Evolutionary conservation across 2,329 filamentous ascomycete species (phyloP).

Genomic region (Dichotomopilus funicola): DNA sequence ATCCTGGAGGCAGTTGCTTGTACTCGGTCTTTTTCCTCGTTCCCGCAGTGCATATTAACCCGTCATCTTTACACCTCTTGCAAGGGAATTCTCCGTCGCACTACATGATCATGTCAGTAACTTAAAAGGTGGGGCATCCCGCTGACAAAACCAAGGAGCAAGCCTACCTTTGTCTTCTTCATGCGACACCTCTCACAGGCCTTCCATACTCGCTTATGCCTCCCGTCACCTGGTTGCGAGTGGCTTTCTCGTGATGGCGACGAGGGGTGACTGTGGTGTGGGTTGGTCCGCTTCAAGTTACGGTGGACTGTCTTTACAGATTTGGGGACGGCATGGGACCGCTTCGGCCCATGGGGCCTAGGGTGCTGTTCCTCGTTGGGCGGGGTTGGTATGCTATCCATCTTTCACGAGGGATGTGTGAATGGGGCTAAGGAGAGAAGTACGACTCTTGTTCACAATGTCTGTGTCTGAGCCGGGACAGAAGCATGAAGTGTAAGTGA

Average conservation of each 20-base stretch:
- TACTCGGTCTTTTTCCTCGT: constrained; percentile 62
- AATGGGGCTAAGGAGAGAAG: not conserved
- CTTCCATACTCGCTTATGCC: constrained; percentile 61
- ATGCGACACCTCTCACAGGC: constrained; percentile 60
- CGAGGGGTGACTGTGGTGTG: constrained; percentile 30
- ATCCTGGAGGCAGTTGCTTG: constrained; percentile 59
- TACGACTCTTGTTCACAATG: constrained; percentile 1
- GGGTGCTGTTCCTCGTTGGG: constrained; percentile 40
- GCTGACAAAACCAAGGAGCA: too few relatives aligned
- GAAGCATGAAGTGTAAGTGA: too few relatives aligned
- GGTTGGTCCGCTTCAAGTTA: constrained; percentile 44
- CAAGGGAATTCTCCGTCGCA: constrained; percentile 61
- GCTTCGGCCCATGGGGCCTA: constrained; percentile 33
- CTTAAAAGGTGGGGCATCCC: too few relatives aligned
- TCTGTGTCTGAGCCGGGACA: not conserved
- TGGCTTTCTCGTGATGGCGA: constrained; percentile 35
- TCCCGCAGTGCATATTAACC: constrained; percentile 56
- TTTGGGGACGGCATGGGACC: constrained; percentile 37
- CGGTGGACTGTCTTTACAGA: constrained; percentile 45
- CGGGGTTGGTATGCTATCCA: constrained; percentile 49
- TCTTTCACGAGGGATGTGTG: constrained; percentile 22
- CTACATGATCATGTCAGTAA: constrained; percentile 30
- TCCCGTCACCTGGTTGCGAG: constrained; percentile 40
- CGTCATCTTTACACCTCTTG: constrained; percentile 61
- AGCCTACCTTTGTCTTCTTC: constrained; percentile 60